Base-by-base conservation (phyloP, 176 grass and related monocot genomes). In the Ensete ventricosum region DNA sequence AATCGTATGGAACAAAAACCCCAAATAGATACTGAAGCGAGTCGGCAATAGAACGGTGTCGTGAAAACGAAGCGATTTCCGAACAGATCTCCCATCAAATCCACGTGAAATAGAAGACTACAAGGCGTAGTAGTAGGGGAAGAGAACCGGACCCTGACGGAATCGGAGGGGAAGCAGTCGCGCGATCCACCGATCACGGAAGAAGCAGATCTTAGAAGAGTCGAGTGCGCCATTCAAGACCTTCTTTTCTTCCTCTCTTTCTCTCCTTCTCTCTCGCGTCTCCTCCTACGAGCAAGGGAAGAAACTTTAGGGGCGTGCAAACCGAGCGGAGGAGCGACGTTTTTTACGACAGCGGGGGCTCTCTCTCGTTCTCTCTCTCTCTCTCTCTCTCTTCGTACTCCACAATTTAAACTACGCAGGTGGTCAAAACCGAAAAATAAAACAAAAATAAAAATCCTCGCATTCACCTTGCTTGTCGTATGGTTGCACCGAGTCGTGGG, bases 151-250 rank as follows among this genome's bases (percentile, higher is more conserved):
- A 88, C 88, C 88, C 87, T 87, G 50, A 55, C n/a, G 11, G 75
- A 58, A 74, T 60, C 51, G 73, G 27, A 11, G 55, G 66, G 26
- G 65, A 29, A 60, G 88, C 52, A 11, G 14, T 51, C 43, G 2
- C 14, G 27, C 29, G 67, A 70, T 70, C 67, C 43, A 7, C 43
- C 67, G 16, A 69, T 14, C 29, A 69, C 14, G 14, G 80, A 43
- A 20, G 26, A 9, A 13, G 43, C 77, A 67, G 80, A 67, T 72
- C 82, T 79, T 60, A 91, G 72, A 60, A 89, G 70, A 19, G 73
- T 81, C 50, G 87, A 82, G 74, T 80, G 78, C 26, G 87, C 68
- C 55, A 87, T 87, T 79, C n/a, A 49, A 60, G 21, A 70, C 24
- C 14, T 55, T 43, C 57, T 16, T 7, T 1, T 17, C 43, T 9